These are phyloP conservation scores for Hypoxylon sp. DNA, from an alignment of 2,329 filamentous ascomycete genomes.

Conservation along the genomic window DNA sequence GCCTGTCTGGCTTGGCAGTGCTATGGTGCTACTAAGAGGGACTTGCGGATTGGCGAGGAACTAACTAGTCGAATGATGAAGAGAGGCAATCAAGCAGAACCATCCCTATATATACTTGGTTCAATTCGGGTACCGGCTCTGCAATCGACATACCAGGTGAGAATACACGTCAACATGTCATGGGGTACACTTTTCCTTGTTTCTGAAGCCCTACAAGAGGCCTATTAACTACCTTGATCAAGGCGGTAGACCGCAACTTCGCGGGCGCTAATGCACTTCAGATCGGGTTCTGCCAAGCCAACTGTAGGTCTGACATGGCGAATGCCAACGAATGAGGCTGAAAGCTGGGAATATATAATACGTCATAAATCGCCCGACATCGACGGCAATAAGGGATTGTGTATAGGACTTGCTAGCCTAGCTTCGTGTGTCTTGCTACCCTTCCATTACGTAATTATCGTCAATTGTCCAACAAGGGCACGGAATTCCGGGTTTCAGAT, in stretches of 20 bases:
- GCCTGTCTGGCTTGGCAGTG: conserved; percentile 1
- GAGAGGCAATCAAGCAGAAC: conserved; percentile 7
- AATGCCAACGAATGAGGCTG: conserved; percentile 43
- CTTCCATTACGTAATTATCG: conserved; percentile 10
- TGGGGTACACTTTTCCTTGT: conserved; percentile 35
- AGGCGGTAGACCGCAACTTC: conserved; percentile 41
- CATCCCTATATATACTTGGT: conserved; percentile 19
- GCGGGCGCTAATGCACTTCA: conserved; percentile 40
- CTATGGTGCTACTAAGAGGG: neutral
- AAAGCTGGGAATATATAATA: conserved; percentile 29
- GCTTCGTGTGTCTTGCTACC: neutral
- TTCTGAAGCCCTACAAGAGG: conserved; percentile 17
- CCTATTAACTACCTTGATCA: conserved; percentile 25
- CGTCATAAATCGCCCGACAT: conserved; percentile 34
- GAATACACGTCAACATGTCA: conserved; percentile 43
- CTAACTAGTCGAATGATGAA: neutral
- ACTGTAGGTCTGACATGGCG: conserved; percentile 24
- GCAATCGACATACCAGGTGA: conserved; percentile 15
- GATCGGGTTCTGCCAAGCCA: conserved; percentile 30
- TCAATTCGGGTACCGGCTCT: conserved; percentile 23
- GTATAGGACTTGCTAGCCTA: neutral
- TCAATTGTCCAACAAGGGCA: conserved; percentile 14
- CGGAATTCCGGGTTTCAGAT: conserved; percentile 7
- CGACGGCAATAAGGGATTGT: conserved; percentile 8
- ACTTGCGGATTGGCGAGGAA: conserved; percentile 13